Percentiles rank a stretch among this genome's conserved stretches.
Evolutionary conservation across 139 green algal species (phyloP).

Genomic region (Ulvella scutata): DNA sequence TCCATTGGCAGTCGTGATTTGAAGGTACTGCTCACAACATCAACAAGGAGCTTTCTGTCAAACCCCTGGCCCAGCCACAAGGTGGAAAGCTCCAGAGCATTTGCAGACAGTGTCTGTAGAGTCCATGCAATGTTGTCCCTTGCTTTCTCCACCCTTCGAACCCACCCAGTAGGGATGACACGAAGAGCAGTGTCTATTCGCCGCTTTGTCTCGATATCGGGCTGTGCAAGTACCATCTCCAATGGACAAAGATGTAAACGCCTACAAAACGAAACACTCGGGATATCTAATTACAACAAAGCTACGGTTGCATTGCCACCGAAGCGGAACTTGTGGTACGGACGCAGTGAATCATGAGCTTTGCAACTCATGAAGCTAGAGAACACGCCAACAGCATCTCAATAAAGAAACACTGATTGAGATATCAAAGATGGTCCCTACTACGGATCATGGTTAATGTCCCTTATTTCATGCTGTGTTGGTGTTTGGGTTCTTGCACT

Average conservation of each 20-base stretch:
- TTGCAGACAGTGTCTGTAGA: slow-evolving; percentile 52
- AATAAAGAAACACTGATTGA: no score
- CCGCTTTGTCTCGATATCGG: neutral
- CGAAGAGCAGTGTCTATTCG: slow-evolving; percentile 7
- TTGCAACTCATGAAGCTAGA: no score
- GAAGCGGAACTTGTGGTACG: neutral
- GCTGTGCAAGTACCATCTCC: neutral
- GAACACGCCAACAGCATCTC: no score
- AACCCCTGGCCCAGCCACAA: slow-evolving; percentile 42
- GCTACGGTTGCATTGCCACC: neutral
- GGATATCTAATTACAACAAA: slow-evolving; percentile 18
- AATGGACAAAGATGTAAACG: neutral
- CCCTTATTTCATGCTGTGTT: no score
- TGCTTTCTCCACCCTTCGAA: slow-evolving; percentile 28
- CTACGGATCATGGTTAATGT: no score
- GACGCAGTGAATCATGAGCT: neutral
- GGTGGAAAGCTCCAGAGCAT: slow-evolving; percentile 41
- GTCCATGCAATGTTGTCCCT: slow-evolving; percentile 52
- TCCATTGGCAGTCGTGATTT: slow-evolving; percentile 29
- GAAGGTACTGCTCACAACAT: slow-evolving; percentile 27
- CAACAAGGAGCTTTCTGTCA: slow-evolving; percentile 22
- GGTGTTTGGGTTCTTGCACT: no score
- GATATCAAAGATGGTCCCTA: no score
- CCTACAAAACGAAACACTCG: neutral
- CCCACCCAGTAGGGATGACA: slow-evolving; percentile 29